Conservation (phyloP, 345 rosid genomes). For the Tarenaya hassleriana region DNA sequence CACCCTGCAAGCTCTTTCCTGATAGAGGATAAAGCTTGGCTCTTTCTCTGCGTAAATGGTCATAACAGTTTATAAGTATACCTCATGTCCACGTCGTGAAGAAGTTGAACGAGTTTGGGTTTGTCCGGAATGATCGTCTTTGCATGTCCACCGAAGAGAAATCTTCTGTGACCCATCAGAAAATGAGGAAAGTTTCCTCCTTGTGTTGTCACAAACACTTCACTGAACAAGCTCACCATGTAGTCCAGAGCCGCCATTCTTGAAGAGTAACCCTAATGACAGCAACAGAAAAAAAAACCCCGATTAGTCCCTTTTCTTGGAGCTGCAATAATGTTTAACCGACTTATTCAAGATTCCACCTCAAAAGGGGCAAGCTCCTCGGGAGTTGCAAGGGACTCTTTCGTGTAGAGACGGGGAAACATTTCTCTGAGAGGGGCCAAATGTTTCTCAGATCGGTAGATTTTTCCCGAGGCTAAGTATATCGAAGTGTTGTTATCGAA, state of each 20-base stretch:
- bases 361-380: slow-evolving; percentile 81
- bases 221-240: slow-evolving; percentile 77
- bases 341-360: slow-evolving; percentile 35
- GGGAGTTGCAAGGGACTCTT: slow-evolving; percentile 78
- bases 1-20: no score
- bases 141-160: slow-evolving; percentile 77
- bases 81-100: slow-evolving; percentile 76
- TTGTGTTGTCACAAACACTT: slow-evolving; percentile 87
- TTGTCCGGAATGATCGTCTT: slow-evolving; percentile 86
- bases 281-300: slow-evolving; percentile 11
- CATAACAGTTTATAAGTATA: no score
- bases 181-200: slow-evolving; percentile 97
- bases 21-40: no score
- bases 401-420: slow-evolving; percentile 82
- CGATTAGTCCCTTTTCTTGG: background rate
- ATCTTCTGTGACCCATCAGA: slow-evolving; percentile 91
- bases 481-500: slow-evolving; percentile 76
- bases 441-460: slow-evolving; percentile 62
- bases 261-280: slow-evolving; percentile 67
- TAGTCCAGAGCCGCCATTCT: slow-evolving; percentile 97
- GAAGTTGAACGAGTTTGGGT: slow-evolving; percentile 63
- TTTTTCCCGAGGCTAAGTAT: slow-evolving; percentile 76
- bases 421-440: slow-evolving; percentile 63
- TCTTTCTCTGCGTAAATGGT: no score
- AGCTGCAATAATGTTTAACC: background rate